phyloP scores from a whole-genome alignment of 495 filamentous ascomycete species.

The Neurospora sp. region DNA sequence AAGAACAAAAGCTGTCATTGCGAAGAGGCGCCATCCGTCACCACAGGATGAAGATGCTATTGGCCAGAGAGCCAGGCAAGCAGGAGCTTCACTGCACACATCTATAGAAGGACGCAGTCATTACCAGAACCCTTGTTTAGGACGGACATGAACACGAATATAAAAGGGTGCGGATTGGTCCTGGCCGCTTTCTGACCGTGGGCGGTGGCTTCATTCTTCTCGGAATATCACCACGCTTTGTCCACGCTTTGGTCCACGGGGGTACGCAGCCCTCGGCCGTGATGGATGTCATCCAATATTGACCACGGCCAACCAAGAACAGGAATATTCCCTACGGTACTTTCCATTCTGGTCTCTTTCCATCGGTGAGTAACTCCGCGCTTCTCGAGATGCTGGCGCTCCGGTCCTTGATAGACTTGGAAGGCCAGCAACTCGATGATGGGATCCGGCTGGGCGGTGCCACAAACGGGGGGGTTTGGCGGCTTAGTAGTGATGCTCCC shows the following conservation, averaged over 20 bases:
- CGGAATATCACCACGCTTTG: neutral
- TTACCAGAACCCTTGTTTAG: neutral
- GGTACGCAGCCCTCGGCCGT: neutral
- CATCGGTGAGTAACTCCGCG: neutral
- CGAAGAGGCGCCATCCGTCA: neutral
- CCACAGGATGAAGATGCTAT: neutral
- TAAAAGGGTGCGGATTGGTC: neutral
- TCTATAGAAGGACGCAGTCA: neutral
- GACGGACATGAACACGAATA: neutral
- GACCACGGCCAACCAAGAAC: neutral
- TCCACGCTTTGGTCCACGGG: neutral
- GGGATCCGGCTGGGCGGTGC: neutral
- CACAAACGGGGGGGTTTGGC: neutral
- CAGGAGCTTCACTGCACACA: neutral
- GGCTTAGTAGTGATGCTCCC: neutral
- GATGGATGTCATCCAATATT: neutral
- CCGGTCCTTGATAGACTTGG: neutral
- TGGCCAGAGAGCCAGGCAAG: neutral
- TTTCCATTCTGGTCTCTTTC: neutral
- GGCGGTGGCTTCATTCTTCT: neutral
- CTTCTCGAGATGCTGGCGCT: neutral
- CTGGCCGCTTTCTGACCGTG: neutral
- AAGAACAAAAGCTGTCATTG: neutral
- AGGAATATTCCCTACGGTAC: neutral
- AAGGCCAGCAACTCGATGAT: neutral